A percentile compares a stretch with the other conserved stretches of the same genome.
phyloP scores from a whole-genome alignment of 441 rosid genomes.

The Macaranga tanarius region DNA sequence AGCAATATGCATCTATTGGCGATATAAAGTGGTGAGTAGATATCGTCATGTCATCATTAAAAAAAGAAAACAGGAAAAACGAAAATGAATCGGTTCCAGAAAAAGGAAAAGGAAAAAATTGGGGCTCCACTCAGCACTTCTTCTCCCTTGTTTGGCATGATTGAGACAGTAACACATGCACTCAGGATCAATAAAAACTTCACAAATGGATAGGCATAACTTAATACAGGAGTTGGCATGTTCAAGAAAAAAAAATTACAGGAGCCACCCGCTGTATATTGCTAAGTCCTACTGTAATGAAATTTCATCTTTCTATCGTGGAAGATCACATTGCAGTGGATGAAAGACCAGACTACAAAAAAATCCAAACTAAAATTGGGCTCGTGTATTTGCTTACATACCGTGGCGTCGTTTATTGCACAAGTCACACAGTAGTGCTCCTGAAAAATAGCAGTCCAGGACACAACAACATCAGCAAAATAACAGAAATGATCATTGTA shows the following conservation, averaged over 20 bases:
- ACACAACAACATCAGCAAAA: constrained; percentile 6
- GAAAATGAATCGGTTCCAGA: too few species aligned
- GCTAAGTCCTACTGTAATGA: neutral
- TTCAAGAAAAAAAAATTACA: too few species aligned
- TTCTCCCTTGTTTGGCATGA: neutral
- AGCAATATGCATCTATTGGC: neutral
- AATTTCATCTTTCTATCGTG: neutral
- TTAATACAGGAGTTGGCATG: neutral
- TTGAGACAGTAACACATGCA: neutral
- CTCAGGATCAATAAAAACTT: neutral
- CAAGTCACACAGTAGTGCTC: constrained; percentile 81
- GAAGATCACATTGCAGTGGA: constrained; percentile 10
- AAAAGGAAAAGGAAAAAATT: too few species aligned
- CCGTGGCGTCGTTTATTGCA: constrained; percentile 86
- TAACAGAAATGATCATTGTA: constrained; percentile 8
- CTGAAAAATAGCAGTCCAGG: constrained; percentile 42
- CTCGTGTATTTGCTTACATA: constrained; percentile 31
- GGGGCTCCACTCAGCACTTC: neutral
- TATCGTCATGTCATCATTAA: constrained; percentile 3
- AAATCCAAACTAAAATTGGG: constrained; percentile 5
- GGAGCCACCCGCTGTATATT: neutral
- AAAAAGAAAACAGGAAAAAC: neutral
- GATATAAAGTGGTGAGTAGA: neutral
- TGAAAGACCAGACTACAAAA: neutral
- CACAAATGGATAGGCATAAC: neutral